phyloP scores from a whole-genome alignment of 768 basidiomycete species.

The Cubamyces sp. region DNA sequence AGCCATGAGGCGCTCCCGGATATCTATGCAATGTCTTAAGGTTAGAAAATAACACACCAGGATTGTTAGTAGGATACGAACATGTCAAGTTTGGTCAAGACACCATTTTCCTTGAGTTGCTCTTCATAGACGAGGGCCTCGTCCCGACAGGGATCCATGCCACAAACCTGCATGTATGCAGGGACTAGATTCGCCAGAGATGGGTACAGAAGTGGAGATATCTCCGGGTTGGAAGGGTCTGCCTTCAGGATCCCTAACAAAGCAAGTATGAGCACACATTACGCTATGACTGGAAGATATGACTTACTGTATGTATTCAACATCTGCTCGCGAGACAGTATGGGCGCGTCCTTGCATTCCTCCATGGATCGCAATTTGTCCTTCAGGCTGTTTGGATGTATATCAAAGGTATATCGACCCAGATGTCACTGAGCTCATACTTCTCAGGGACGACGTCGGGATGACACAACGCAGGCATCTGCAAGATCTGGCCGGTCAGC shows the following conservation, averaged over 20 bases:
- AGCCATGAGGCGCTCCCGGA: conserved; percentile 33
- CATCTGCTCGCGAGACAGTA: conserved; percentile 14
- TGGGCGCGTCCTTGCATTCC: conserved; percentile 28
- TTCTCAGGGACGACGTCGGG: conserved; percentile 25
- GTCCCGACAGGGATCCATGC: conserved; percentile 33
- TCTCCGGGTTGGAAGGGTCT: conserved; percentile 11
- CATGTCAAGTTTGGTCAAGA: conserved; percentile 32
- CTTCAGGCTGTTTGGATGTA: conserved; percentile 21
- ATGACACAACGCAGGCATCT: conserved; percentile 27
- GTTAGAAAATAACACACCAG: neutral
- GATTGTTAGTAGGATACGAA: conserved; percentile 9
- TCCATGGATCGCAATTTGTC: conserved; percentile 28
- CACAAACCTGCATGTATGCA: conserved; percentile 32
- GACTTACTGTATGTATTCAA: neutral
- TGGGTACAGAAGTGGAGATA: conserved; percentile 27
- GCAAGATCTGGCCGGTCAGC: conserved; percentile 33
- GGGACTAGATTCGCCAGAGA: conserved; percentile 27
- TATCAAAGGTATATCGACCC: neutral
- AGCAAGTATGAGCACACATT: neutral
- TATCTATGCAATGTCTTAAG: conserved; percentile 22
- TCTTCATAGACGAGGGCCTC: conserved; percentile 35
- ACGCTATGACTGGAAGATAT: too few species aligned
- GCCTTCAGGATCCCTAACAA: neutral
- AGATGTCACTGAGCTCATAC: neutral
- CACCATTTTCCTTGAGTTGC: conserved; percentile 26